phyloP scores from a whole-genome alignment of 164 flowering plant species.

The Annona cherimola region DNA sequence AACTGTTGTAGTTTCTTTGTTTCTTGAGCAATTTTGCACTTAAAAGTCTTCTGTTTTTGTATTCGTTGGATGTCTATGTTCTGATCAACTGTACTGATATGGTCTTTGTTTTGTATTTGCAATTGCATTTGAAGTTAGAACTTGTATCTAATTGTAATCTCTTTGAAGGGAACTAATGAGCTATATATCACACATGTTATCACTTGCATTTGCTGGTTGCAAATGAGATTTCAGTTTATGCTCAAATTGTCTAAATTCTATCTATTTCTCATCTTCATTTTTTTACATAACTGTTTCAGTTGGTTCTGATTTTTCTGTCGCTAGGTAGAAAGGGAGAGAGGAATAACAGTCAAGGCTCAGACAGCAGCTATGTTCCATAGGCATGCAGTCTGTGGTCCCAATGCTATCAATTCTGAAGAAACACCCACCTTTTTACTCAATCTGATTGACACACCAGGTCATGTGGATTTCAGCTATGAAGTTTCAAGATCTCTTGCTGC shows the following conservation, averaged over 20 bases:
- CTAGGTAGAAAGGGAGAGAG: constrained; percentile 98
- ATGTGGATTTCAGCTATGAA: constrained; percentile 98
- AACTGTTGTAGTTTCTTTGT: not conserved
- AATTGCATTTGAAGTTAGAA: not conserved
- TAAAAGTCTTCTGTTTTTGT: not conserved
- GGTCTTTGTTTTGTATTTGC: not conserved
- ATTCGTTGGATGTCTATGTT: no score
- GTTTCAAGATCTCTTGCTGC: constrained; percentile 98
- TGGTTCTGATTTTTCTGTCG: constrained; percentile 8
- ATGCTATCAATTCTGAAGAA: constrained; percentile 20
- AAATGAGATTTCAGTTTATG: not conserved
- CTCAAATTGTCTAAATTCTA: not conserved
- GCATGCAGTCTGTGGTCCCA: constrained; percentile 29
- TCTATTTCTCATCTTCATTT: not conserved
- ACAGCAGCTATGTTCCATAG: constrained; percentile 92
- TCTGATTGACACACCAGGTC: constrained; percentile 95
- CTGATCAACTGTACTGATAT: not conserved
- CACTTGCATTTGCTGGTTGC: not conserved
- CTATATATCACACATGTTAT: not conserved
- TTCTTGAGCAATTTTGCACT: not conserved
- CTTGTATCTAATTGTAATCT: not conserved
- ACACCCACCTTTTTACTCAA: constrained; percentile 54
- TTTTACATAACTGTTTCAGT: not conserved
- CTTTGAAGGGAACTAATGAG: not conserved
- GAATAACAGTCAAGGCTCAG: constrained; percentile 97